Base-by-base conservation (phyloP, 192 early-diverging fungal species). In the Linnemannia zychae region DNA sequence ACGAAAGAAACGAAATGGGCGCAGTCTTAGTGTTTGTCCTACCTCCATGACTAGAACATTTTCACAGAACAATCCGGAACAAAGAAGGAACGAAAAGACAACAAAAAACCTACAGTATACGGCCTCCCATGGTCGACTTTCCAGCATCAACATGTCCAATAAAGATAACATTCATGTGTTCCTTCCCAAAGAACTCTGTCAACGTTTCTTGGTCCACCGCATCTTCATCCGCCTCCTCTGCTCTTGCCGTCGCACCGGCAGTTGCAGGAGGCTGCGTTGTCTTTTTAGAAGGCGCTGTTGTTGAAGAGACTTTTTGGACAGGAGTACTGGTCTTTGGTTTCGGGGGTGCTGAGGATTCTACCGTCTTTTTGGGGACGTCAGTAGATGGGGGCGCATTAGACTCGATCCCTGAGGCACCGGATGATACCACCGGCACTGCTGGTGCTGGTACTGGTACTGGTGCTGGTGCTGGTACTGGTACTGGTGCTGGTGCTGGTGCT, bases 101-200 rank as follows among this genome's bases (percentile, higher is more conserved):
- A 47, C 0, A 13, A 11, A 4, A 9, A n/a, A 86, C 92, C 78
- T 86, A 96, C 90, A 99, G 89, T 48, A 99, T 92, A 88, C 98
- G 97, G 33, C 98, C 98, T 74, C 97, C 97, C 93, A 99, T 96
- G 37, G 98, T 99, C 18, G 96, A 97, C 88, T 99, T 99, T 69
- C 98, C 95, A 31, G 95, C 94, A 88, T 96, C 94, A 76, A 99
- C 98, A 90, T 99, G 98, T 36, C 98, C 98, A 77, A 99, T 98
- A 77, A 99, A 99, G 33, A 99, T 94, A 67, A 99, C 92, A 87
- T 98, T 99, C 49, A 98, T 49, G 88, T 97, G 94, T 84, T 98
- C 97, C 88, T 98, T 99, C 67, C 92, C 92, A 71, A 92, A 90
- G 72, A 95, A 88, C 74, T 96, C 92, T 52, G 91, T 81, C 71